These are phyloP conservation scores for Penicillium sp. DNA, from an alignment of 2,329 filamentous ascomycete species.

Conservation along the genomic window DNA sequence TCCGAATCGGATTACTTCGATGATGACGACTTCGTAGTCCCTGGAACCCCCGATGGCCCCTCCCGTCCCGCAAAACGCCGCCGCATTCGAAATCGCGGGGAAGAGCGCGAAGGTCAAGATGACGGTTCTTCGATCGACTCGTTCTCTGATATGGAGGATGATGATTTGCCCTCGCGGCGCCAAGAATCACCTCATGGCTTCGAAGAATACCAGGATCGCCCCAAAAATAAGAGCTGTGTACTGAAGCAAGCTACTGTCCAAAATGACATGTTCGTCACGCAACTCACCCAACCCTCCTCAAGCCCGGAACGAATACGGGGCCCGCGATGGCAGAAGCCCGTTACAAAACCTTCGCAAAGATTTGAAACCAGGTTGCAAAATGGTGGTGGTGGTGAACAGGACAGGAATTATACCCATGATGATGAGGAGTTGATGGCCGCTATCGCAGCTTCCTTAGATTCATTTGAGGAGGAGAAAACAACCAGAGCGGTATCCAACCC, in stretches of 20 bases:
- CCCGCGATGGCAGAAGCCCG: conserved; percentile 52
- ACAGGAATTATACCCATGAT: conserved; percentile 21
- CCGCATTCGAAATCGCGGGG: conserved; percentile 27
- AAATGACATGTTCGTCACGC: conserved; percentile 49
- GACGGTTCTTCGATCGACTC: conserved; percentile 21
- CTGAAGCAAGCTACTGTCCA: conserved; percentile 42
- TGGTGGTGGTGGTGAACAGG: conserved; percentile 4
- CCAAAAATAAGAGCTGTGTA: conserved; percentile 44
- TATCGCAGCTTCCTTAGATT: conserved; percentile 41
- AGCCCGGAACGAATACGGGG: conserved; percentile 54
- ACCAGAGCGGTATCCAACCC: background rate
- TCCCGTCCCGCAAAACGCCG: conserved; percentile 38
- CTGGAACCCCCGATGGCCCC: conserved; percentile 21
- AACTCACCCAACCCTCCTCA: conserved; percentile 49
- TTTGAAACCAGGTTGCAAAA: conserved; percentile 10
- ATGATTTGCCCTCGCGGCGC: conserved; percentile 18
- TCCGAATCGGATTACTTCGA: conserved; percentile 34
- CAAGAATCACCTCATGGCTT: conserved; percentile 18
- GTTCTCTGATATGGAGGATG: conserved; percentile 23
- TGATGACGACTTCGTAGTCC: conserved; percentile 33
- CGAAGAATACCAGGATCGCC: conserved; percentile 24
- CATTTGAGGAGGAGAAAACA: conserved; percentile 36
- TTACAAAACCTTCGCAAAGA: conserved; percentile 24
- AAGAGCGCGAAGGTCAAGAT: conserved; percentile 14
- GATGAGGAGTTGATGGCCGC: conserved; percentile 39